phyloP scores from a whole-genome alignment of 495 filamentous ascomycete species.

The Pyrenula massariospora region DNA sequence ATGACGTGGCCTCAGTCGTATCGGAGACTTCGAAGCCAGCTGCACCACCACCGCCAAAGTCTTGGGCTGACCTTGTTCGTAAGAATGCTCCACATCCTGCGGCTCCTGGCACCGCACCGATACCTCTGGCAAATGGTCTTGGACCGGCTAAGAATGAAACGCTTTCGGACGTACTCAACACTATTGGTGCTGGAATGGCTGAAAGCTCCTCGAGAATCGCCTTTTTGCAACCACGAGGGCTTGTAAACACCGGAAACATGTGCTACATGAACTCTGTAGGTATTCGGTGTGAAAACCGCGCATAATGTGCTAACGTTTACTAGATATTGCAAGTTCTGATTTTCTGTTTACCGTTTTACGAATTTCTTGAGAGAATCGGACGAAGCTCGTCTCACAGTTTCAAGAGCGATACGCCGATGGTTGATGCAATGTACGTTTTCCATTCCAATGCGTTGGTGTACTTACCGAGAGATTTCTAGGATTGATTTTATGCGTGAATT shows the following conservation, averaged over 20 bases:
- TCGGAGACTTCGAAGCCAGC: constrained; percentile 23
- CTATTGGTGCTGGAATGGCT: constrained; percentile 47
- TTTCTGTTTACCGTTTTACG: constrained; percentile 87
- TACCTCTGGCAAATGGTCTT: constrained; percentile 32
- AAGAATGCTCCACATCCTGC: constrained; percentile 28
- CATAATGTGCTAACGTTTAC: not conserved
- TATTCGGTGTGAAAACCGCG: too few species aligned
- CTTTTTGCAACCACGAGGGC: constrained; percentile 86
- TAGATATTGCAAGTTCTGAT: constrained; percentile 88
- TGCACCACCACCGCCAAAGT: constrained; percentile 43
- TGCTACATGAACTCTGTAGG: constrained; percentile 99
- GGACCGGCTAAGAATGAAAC: constrained; percentile 44
- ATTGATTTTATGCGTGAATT: constrained; percentile 96
- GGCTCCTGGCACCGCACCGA: constrained; percentile 10
- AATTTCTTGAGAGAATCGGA: constrained; percentile 79
- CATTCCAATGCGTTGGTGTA: not conserved
- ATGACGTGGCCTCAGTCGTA: constrained; percentile 7
- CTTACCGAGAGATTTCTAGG: constrained; percentile 28
- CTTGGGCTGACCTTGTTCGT: constrained; percentile 67
- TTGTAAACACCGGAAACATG: constrained; percentile 97
- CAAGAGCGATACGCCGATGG: constrained; percentile 84
- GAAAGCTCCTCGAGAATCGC: constrained; percentile 51
- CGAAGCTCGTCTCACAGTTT: constrained; percentile 80
- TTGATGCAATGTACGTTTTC: constrained; percentile 79
- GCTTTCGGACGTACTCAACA: constrained; percentile 58